These are phyloP conservation scores for Leishmania amazonensis DNA, from an alignment of 208 protist genomes.

Conservation along the genomic window DNA sequence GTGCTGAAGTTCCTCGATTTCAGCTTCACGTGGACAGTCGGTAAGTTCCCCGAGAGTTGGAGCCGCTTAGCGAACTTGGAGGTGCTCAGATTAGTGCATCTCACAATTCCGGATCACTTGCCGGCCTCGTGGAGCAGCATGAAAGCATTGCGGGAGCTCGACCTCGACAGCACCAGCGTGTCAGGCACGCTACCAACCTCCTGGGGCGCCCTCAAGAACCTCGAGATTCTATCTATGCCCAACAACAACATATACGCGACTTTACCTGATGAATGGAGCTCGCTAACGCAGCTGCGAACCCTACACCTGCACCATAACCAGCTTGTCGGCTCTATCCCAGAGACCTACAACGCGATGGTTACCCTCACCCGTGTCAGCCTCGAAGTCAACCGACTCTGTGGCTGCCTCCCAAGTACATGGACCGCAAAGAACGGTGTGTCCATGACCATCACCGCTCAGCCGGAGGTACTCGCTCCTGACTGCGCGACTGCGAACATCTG, in stretches of 20 bases:
- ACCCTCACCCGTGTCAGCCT: background rate
- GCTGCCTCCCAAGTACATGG: background rate
- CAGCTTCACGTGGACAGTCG: background rate
- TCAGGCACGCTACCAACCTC: background rate
- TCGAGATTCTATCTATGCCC: background rate
- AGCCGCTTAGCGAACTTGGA: background rate
- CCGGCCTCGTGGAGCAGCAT: background rate
- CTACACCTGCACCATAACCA: background rate
- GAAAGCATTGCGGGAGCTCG: background rate
- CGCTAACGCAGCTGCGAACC: background rate
- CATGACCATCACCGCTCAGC: background rate
- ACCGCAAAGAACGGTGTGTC: background rate
- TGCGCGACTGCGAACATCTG: background rate
- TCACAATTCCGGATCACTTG: background rate
- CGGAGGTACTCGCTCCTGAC: background rate
- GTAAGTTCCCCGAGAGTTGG: background rate
- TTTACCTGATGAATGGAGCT: background rate
- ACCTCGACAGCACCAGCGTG: background rate
- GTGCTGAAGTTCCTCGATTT: slow-evolving; percentile 1
- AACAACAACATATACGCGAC: background rate
- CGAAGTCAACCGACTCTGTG: background rate
- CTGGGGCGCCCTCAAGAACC: background rate
- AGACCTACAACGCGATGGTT: background rate
- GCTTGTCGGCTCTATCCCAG: background rate
- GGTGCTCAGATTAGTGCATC: background rate